These are phyloP conservation scores for Botrytis cinerea DNA, from an alignment of 2,329 filamentous ascomycete genomes.

Conservation along the genomic window DNA sequence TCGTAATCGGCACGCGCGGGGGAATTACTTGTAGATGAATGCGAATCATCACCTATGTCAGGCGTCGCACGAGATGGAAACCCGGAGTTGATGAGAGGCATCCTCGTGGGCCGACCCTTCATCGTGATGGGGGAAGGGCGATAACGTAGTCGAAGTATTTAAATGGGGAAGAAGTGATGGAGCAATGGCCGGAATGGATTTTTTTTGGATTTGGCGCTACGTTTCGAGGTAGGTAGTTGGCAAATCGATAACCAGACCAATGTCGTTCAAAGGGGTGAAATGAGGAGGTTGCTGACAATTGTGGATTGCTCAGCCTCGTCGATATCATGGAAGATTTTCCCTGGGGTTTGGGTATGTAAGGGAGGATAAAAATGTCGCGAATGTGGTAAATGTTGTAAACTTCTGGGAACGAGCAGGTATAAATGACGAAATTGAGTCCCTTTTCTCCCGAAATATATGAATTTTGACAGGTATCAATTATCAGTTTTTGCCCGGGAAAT, in stretches of 20 bases:
- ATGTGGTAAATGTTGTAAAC: not conserved
- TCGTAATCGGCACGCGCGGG: slow-evolving; percentile 77
- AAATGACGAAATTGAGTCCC: not conserved
- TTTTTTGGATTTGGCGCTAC: not conserved
- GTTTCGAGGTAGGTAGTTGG: not conserved
- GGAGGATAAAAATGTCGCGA: slow-evolving; percentile 6
- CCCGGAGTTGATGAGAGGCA: slow-evolving; percentile 34
- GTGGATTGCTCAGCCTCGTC: slow-evolving; percentile 24
- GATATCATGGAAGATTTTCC: slow-evolving; percentile 7
- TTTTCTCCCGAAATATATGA: not conserved
- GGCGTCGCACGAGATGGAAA: slow-evolving; percentile 35
- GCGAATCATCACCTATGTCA: slow-evolving; percentile 41
- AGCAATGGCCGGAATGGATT: not conserved
- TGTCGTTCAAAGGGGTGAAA: slow-evolving; percentile 17
- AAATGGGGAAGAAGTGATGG: not conserved
- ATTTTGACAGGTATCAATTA: not conserved
- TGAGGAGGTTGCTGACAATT: slow-evolving; percentile 15
- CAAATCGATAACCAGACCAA: not conserved
- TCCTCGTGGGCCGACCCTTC: slow-evolving; percentile 35
- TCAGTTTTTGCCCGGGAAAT: not conserved
- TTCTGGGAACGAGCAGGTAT: not conserved
- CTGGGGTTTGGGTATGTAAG: slow-evolving; percentile 4
- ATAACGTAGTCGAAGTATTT: not conserved
- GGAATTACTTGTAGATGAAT: slow-evolving; percentile 65
- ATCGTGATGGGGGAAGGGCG: slow-evolving; percentile 27